Evolutionary conservation across 345 rosid species (phyloP).

Genomic region (Toxicodendron radicans): DNA sequence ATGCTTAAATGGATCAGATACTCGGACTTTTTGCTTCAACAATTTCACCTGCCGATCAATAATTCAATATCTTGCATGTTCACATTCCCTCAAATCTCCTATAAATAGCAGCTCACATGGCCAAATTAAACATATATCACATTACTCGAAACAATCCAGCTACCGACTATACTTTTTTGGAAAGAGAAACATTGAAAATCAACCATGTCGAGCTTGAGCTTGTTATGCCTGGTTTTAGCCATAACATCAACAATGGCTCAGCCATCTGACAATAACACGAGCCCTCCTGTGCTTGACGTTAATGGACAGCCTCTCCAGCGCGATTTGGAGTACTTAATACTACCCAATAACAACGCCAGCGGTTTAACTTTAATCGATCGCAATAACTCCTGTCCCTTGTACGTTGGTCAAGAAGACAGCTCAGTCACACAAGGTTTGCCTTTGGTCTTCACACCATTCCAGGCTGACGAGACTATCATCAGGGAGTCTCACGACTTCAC

Average conservation of each 20-base stretch:
- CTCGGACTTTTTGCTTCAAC: background rate
- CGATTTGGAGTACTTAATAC: constrained; percentile 24
- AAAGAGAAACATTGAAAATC: background rate
- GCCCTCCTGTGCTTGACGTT: constrained; percentile 26
- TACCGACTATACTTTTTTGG: background rate
- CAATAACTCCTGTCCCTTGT: constrained; percentile 23
- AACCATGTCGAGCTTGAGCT: constrained; percentile 8
- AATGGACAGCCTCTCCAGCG: constrained; percentile 18
- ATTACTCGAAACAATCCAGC: background rate
- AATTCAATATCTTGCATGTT: background rate
- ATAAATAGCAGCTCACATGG: background rate
- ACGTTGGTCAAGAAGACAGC: constrained; percentile 14
- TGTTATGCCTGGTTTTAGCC: constrained; percentile 18
- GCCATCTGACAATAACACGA: constrained; percentile 5
- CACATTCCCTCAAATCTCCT: background rate
- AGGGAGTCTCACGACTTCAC: constrained; percentile 27
- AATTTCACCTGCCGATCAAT: background rate
- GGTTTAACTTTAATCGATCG: constrained; percentile 23
- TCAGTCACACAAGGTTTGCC: background rate
- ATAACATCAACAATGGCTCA: constrained; percentile 10
- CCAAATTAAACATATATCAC: background rate
- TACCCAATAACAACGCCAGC: constrained; percentile 12
- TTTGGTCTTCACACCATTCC: constrained; percentile 19
- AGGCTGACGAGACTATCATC: constrained; percentile 18
- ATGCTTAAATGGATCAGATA: constrained; percentile 4